Base-by-base conservation (phyloP, 208 protist species). In the Entamoeba moshkovskii region DNA sequence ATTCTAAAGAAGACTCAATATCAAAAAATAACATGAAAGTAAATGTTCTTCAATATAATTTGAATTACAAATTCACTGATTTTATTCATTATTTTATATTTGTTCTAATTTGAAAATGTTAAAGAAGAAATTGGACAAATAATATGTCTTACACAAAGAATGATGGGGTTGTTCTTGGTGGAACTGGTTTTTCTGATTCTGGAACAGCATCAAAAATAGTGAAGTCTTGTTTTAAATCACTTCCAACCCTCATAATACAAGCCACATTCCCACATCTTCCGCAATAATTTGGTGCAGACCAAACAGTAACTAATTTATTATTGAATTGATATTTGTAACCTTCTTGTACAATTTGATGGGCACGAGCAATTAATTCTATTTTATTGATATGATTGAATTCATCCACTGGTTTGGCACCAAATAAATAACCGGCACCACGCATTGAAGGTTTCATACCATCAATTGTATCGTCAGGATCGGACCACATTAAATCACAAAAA, bases 401-500 rank as follows among this genome's bases (percentile, higher is more conserved):
- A 15, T 92, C 85, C 15, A 99, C 98, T 0, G 42, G n/a, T 44
- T 95, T 94, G 25, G 46, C 8, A 16, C 95, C 95, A 73, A 95
- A 96, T 2, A 91, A 85, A 73, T 95, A 96, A 2, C 95, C 95
- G 45, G 95, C 95, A 45, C 95, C 95, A 52, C 95, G 8, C 29
- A 94, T 94, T 42, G 93, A 94, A 1, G n/a, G 1, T n/a, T 93
- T 52, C 93, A 93, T 95, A 3, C 22, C 93, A 38, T 52, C 38
- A 33, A 52, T 16, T 44, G 1, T 29, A 15, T 98, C 97, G 66
- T 98, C 98, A 18, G 99, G 99, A 95, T 99, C 99, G 8, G 97
- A 98, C 99, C 99, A 99, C 16, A 99, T 95, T 45, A 99, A 95
- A 95, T 99, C 99, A 95, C 98, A 99, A 97, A 99, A 99, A 22